Conservation (phyloP, 306 rosid species). For the Hippophae tibetana region DNA sequence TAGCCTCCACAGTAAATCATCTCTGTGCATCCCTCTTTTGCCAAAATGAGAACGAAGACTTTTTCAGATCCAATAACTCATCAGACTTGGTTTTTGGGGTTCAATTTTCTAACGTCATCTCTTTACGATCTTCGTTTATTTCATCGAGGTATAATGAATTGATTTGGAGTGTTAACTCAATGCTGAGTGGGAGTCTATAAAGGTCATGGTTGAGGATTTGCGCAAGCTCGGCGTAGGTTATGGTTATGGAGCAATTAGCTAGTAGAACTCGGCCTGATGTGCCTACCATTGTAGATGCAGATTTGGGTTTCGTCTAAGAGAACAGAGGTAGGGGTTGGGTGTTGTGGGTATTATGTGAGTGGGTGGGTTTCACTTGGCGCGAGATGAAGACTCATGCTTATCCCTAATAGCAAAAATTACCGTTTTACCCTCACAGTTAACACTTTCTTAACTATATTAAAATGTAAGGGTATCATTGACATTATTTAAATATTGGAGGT, state of each 20-base stretch:
- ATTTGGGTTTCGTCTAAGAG: constrained; percentile 38
- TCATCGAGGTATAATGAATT: constrained; percentile 14
- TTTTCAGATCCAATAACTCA: constrained; percentile 20
- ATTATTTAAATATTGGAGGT: too few species aligned
- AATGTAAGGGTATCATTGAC: too few species aligned
- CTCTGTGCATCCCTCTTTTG: constrained; percentile 35
- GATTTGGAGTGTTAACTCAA: constrained; percentile 13
- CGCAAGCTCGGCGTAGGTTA: constrained; percentile 40
- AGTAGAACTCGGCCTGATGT: constrained; percentile 18
- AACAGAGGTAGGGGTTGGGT: too few species aligned
- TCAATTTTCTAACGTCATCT: constrained; percentile 21
- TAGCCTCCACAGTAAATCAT: constrained; percentile 44
- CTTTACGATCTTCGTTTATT: constrained; percentile 19
- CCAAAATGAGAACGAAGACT: constrained; percentile 22
- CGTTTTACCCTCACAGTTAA: too few species aligned
- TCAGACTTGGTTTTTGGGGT: constrained; percentile 18
- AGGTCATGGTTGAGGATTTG: constrained; percentile 28
- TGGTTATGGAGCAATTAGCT: constrained; percentile 49
- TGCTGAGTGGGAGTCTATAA: constrained; percentile 13
- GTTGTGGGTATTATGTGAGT: too few species aligned
- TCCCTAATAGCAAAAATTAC: too few species aligned
- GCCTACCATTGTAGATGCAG: constrained; percentile 55
- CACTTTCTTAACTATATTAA: too few species aligned
- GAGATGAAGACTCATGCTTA: too few species aligned
- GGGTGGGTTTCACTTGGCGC: too few species aligned